These are phyloP conservation scores for Albizia julibrissin DNA, from an alignment of 306 rosid species.

Conservation along the genomic window DNA sequence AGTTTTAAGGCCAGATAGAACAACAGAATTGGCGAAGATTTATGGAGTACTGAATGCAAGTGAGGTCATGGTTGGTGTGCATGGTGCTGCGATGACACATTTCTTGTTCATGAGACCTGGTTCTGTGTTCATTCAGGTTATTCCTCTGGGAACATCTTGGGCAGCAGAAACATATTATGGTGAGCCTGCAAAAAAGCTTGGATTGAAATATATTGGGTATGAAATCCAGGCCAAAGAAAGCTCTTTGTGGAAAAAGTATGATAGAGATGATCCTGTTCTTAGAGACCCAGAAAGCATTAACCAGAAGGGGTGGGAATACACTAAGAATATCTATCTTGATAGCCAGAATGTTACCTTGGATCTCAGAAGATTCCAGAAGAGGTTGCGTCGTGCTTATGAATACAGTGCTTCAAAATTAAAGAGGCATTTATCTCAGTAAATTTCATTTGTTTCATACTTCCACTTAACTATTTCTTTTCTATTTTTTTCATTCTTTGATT, in stretches of 20 bases:
- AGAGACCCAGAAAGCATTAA: constrained; percentile 66
- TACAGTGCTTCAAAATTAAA: constrained; percentile 42
- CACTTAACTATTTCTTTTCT: background rate
- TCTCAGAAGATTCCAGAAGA: constrained; percentile 67
- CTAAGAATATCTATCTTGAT: constrained; percentile 88
- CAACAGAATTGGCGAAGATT: constrained; percentile 82
- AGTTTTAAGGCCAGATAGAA: constrained; percentile 61
- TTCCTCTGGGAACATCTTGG: constrained; percentile 88
- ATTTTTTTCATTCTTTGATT: constrained; percentile 34
- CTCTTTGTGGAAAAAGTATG: constrained; percentile 58
- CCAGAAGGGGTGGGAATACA: constrained; percentile 81
- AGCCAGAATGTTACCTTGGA: constrained; percentile 74
- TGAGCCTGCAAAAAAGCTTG: constrained; percentile 83
- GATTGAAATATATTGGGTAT: constrained; percentile 80
- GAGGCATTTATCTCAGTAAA: constrained; percentile 33
- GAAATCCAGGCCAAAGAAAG: constrained; percentile 73
- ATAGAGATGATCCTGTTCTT: constrained; percentile 61
- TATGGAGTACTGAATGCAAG: constrained; percentile 68
- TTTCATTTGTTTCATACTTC: constrained; percentile 6
- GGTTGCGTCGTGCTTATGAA: constrained; percentile 62
- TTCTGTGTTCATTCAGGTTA: constrained; percentile 74
- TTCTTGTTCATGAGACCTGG: constrained; percentile 76
- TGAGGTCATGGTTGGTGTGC: constrained; percentile 91
- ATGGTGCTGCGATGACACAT: constrained; percentile 99
- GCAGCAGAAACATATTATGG: constrained; percentile 89